Conservation (phyloP, 177 flowering plant genomes). For the Vitis hybrid region DNA sequence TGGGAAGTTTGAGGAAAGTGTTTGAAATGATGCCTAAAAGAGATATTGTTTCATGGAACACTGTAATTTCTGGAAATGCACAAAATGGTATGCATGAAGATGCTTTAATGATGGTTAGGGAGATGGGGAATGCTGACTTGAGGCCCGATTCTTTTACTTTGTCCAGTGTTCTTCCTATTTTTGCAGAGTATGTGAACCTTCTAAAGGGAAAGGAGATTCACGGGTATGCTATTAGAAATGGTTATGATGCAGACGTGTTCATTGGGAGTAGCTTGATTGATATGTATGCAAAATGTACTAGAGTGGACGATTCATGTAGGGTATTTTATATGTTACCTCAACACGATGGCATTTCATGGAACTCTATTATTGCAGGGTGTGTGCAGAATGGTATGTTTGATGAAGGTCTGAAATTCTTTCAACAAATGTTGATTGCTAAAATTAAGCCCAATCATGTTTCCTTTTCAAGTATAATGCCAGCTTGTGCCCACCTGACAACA, state of each 20-base stretch:
- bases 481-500: conserved; percentile 82
- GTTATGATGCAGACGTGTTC: conserved; percentile 54
- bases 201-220: conserved; percentile 82
- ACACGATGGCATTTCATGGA: conserved; percentile 76
- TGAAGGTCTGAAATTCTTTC: conserved; percentile 65
- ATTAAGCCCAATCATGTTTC: conserved; percentile 56
- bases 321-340: conserved; percentile 54
- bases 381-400: conserved; percentile 86
- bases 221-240: conserved; percentile 67
- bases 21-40: no score
- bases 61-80: conserved; percentile 49
- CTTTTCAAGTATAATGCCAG: conserved; percentile 87
- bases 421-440: conserved; percentile 60
- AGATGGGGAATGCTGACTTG: conserved; percentile 59
- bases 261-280: conserved; percentile 85
- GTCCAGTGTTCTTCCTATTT: conserved; percentile 74
- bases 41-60: conserved; percentile 1
- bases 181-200: conserved; percentile 62
- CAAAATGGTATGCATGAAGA: conserved; percentile 50
- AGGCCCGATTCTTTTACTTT: conserved; percentile 83
- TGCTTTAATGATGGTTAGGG: conserved; percentile 49
- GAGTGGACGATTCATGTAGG: conserved; percentile 49
- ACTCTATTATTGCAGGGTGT: conserved; percentile 78
- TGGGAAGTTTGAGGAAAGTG: conserved; percentile 10
- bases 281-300: conserved; percentile 84